Base-by-base conservation (phyloP, 2,329 filamentous ascomycete species). In the Monosporascus sp. region DNA sequence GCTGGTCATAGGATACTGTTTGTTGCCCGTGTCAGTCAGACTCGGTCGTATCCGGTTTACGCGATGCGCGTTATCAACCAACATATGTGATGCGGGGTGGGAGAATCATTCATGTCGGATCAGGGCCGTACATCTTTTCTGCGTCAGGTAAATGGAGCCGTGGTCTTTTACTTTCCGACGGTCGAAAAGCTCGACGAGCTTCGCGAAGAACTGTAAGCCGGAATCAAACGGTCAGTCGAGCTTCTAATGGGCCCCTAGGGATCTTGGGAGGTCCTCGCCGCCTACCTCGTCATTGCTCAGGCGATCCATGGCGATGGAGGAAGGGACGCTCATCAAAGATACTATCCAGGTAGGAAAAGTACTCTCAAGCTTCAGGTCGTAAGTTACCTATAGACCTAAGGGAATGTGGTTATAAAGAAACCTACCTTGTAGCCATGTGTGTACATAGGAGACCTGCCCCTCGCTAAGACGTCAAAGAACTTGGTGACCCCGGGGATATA, bases 101-200 rank as follows among this genome's bases (percentile, higher is more conserved):
- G 9, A 31, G 27, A 31, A 31, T 31, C 27, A 11, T 31, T 5
- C 27, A 11, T 11, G 27, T 14, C 31, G 31, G 31, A 14, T 14
- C 3, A 6, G 24, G 38, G 20, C 66, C 80, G 57, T 77, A 89
- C 87, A 71, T 72, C 88, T 80, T 68, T 93, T 93, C 67, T 95
- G 89, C 49, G 82, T 86, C 54, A 95, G 75, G 69, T 82, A 86
- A 59, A 95, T 76, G 49, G 84, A 83, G 62, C 88, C 88, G 70
- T 90, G 86, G 62, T 86, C 81, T 68, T 85, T 85, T 64, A 81
- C 77, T 65, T 86, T 86, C 56, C 81, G 81, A 58, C 78, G 70
- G 56, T 82, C 77, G 72, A 94, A 88, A 58, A 93, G 83, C 63
- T 84, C 77, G 49, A 75, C 73, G 58, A 93, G 79, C 65, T 80